Percentiles rank a stretch among this genome's conserved stretches.
phyloP scores from a whole-genome alignment of 352 stramenopile species.

The Globisporangium viniferum region DNA sequence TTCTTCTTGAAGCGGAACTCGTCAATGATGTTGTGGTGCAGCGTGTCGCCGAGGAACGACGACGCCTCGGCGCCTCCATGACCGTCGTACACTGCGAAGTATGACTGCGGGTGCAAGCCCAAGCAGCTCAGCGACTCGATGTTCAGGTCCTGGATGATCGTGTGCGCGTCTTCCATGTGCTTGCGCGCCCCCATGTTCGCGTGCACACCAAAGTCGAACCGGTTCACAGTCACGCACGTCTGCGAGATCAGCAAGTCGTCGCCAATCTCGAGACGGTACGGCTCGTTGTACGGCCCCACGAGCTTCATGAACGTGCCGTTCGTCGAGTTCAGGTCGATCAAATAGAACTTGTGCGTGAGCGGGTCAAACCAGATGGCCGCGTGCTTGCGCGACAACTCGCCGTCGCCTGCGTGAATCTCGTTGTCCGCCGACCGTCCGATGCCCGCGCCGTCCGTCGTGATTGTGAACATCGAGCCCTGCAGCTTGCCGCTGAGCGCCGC shows the following conservation, averaged over 20 bases:
- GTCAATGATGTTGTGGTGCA: slow-evolving; percentile 69
- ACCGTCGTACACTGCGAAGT: slow-evolving; percentile 96
- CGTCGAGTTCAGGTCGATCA: slow-evolving; percentile 86
- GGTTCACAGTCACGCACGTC: slow-evolving; percentile 96
- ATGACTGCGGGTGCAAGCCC: slow-evolving; percentile 85
- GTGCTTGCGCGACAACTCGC: slow-evolving; percentile 94
- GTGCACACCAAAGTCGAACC: slow-evolving; percentile 95
- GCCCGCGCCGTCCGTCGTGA: slow-evolving; percentile 81
- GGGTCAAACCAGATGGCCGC: slow-evolving; percentile 91
- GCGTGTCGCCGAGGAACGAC: slow-evolving; percentile 79
- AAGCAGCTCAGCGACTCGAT: slow-evolving; percentile 51
- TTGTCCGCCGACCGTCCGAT: slow-evolving; percentile 88
- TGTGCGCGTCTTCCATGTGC: slow-evolving; percentile 96
- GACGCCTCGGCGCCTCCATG: slow-evolving; percentile 94
- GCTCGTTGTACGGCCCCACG: slow-evolving; percentile 89
- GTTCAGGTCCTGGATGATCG: slow-evolving; percentile 91
- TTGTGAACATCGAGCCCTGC: slow-evolving; percentile 68
- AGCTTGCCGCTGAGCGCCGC: slow-evolving; percentile 63
- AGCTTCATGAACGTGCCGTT: slow-evolving; percentile 97
- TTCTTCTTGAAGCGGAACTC: slow-evolving; percentile 52
- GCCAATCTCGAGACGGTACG: slow-evolving; percentile 91
- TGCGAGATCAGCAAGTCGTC: slow-evolving; percentile 95
- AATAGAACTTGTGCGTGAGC: slow-evolving; percentile 69
- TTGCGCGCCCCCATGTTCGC: slow-evolving; percentile 92
- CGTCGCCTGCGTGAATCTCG: slow-evolving; percentile 92